phyloP scores from a whole-genome alignment of 148 eudicot species.

The Bassia scoparia region DNA sequence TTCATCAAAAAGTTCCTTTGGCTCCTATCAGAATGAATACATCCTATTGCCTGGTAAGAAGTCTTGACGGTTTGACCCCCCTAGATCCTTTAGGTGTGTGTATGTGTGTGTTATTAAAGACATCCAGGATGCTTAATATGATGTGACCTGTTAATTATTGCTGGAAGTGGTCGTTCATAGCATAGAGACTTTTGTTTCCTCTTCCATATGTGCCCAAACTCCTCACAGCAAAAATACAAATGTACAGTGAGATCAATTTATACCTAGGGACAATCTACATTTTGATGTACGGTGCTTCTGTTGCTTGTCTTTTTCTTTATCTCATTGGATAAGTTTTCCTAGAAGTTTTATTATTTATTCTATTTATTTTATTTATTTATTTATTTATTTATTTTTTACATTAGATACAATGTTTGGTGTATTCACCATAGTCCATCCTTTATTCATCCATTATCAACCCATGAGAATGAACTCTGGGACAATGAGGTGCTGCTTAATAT shows the following conservation, averaged over 20 bases:
- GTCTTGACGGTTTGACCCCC: neutral
- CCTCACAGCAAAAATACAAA: neutral
- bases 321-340: neutral
- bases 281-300: neutral
- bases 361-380: too few species aligned
- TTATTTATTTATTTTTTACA: too few species aligned
- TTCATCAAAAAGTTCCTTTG: constrained; percentile 81
- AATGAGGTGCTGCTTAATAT: constrained; percentile 46
- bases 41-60: constrained; percentile 84
- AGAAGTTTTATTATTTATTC: too few species aligned
- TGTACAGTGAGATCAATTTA: neutral
- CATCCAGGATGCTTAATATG: neutral
- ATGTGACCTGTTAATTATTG: neutral
- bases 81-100: neutral
- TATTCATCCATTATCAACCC: constrained; percentile 41
- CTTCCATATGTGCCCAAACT: neutral
- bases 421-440: neutral
- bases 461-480: constrained; percentile 85
- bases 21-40: constrained; percentile 91
- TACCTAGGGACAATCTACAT: neutral
- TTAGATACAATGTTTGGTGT: neutral
- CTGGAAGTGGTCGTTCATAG: neutral
- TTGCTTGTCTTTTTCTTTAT: neutral
- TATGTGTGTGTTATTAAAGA: neutral
- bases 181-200: neutral